Base-by-base conservation (phyloP, 768 basidiomycete species). In the Leccinum longicurvipes region DNA sequence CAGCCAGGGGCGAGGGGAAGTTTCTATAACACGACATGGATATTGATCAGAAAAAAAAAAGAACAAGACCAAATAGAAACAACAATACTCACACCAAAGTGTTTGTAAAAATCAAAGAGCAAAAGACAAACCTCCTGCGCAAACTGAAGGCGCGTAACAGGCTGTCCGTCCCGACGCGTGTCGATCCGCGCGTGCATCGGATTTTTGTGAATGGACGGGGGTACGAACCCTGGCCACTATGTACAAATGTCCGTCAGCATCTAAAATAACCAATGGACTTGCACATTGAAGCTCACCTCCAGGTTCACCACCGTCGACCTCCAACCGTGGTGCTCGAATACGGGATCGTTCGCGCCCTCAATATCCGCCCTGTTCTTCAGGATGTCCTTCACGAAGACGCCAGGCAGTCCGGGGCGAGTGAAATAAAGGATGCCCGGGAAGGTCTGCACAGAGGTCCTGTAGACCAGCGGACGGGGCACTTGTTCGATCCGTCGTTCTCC, bases 151-250 rank as follows among this genome's bases (percentile, higher is more conserved):
- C 42, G 42, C 42, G 42, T 44, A 23, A 44, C 5, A 15, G 19
- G 19, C 3, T 44, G 19, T 44, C 23, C 42, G 19, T 23, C 17
- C 23, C 23, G 21, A 44, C 12, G 14, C 4, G 14, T 23, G 42
- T 44, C 14, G 19, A 44, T 23, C 11, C 42, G 42, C 19, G 21
- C 42, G 11, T 23, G 6, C 42, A 23, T 44, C 7, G 42, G 42
- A 17, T 44, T 39, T 9, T 39, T 44, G 42, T 8, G 12, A 11
- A 7, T 12, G 42, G 34, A 36, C 17, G 42, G 23, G 6, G 19
- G 42, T 23, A 44, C 21, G n/a, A 27, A 47, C 21, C 27, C 52
- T 6, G 48, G 52, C 52, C 52, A 53, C 52, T 53, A 51, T 44
- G 21, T 44, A 7, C 42, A 12, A 15, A 44, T 44, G 42, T 44